Evolutionary conservation across 2,329 filamentous ascomycete genomes (phyloP).

Genomic region (Exophiala mesophila): DNA sequence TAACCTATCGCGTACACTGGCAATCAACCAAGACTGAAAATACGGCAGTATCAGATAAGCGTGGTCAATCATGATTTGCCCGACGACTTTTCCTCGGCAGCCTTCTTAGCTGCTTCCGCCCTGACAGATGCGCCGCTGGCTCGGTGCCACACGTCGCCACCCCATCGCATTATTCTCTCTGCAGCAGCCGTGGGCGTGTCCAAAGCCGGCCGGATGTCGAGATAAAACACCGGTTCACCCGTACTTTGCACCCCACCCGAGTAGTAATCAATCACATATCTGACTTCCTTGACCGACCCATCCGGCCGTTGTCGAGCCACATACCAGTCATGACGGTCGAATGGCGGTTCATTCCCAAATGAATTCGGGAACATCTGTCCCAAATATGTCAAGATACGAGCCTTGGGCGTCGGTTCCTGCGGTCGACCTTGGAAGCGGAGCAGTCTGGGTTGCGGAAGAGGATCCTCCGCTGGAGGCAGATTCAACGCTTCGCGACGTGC

Average conservation of each 20-base stretch:
- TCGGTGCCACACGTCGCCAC: conserved; percentile 89
- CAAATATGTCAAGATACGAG: conserved; percentile 73
- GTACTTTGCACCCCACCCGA: conserved; percentile 73
- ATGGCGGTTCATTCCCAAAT: conserved; percentile 79
- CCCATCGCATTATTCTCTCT: conserved; percentile 82
- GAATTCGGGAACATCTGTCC: conserved; percentile 72
- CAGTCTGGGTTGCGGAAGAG: conserved; percentile 55
- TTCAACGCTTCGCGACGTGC: conserved; percentile 35
- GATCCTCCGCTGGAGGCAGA: conserved; percentile 1
- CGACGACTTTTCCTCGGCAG: not conserved
- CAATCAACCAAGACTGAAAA: no score
- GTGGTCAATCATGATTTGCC: no score
- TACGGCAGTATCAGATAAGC: no score
- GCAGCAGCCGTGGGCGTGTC: conserved; percentile 72
- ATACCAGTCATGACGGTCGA: conserved; percentile 97
- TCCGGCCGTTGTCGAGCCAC: conserved; percentile 65
- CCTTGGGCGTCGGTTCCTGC: conserved; percentile 86
- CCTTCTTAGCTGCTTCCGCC: conserved; percentile 29
- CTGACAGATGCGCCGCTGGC: conserved; percentile 68
- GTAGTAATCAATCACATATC: conserved; percentile 98
- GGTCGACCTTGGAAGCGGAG: conserved; percentile 86
- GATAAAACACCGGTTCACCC: conserved; percentile 89
- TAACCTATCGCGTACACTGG: no score
- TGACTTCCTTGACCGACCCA: conserved; percentile 68
- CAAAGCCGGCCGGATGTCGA: conserved; percentile 87